Evolutionary conservation across 129 eudicot genomes (phyloP), one percentile per base, ranked within the genome.

Genomic region (Tanacetum coccineum): DNA sequence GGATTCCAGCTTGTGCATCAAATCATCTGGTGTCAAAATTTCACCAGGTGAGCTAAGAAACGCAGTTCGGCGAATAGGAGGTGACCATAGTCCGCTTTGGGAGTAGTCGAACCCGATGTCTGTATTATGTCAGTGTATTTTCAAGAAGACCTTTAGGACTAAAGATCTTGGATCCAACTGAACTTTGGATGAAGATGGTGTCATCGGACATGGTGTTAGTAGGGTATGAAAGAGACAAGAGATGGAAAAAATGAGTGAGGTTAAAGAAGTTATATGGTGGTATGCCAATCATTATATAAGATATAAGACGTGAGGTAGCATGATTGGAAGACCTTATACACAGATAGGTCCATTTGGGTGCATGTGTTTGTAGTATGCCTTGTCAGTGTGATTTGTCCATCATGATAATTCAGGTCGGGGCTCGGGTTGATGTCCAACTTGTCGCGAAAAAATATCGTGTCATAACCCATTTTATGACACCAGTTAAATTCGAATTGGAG

Each of bases 61-160:
- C 75, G 67, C 86, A 13, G 68, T 84, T 22, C 95, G 81, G 26
- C 26, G 83, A 32, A 92, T 7, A 1, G 89, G 98, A 8, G 98
- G 98, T 18, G 97, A 91, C 97, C 97, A 91, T 8, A 91, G 66
- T 9, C 86, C 84, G 55, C 97, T 91, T 52, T 76, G 73, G 6
- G 87, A 52, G 69, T 87, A 79, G 68, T 91, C 95, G 30, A 91
- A 87, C 9, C 75, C 85, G 58, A 82, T 76, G 26, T 91, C 95
- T 0, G 89, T n/a, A n/a, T 82, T 12, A 85, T 78, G 56, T 91
- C 97, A 1, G 70, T 71, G 17, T 80, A 91, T 71, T 91, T 91
- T 4, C 40, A 8, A 91, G 86, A 62, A 91, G 84, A n/a, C 40
- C 78, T 78, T 42, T 76, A 84, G 0, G 89, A 87, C n/a, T 15